These are phyloP conservation scores for Rhipidocladum racemiflorum DNA, from an alignment of 176 grass and related monocot species.

Conservation along the genomic window DNA sequence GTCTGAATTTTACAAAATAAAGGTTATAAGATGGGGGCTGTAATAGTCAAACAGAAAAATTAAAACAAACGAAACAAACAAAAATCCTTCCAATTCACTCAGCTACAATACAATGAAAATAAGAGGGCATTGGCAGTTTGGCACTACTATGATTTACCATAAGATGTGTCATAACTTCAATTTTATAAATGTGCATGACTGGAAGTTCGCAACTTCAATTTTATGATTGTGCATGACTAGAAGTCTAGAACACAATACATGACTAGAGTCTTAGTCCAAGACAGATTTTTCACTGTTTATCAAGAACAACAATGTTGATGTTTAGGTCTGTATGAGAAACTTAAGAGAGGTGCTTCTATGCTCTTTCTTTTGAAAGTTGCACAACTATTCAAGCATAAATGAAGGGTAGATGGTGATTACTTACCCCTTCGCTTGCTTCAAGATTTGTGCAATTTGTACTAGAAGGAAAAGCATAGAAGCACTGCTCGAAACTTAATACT, in stretches of 20 bases:
- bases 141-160: not conserved
- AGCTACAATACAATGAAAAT: not conserved
- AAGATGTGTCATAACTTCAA: not conserved
- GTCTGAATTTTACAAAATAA: conserved; percentile 33
- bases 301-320: not conserved
- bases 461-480: too few relatives aligned
- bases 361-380: too few relatives aligned
- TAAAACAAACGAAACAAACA: not conserved
- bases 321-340: not conserved
- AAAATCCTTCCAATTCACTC: conserved; percentile 14
- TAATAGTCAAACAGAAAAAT: not conserved
- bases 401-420: too few relatives aligned
- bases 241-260: not conserved
- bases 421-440: too few relatives aligned
- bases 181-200: not conserved
- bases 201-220: not conserved
- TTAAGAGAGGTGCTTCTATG: too few relatives aligned
- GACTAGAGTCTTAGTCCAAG: not conserved
- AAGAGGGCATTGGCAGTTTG: not conserved
- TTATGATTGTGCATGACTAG: not conserved
- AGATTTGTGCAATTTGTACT: too few relatives aligned
- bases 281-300: not conserved
- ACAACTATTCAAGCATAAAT: too few relatives aligned
- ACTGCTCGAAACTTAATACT: not conserved
- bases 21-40: not conserved